Base-by-base conservation (phyloP, 225 moss, liverwort and hornwort species). In the Marchantia paleacea region DNA sequence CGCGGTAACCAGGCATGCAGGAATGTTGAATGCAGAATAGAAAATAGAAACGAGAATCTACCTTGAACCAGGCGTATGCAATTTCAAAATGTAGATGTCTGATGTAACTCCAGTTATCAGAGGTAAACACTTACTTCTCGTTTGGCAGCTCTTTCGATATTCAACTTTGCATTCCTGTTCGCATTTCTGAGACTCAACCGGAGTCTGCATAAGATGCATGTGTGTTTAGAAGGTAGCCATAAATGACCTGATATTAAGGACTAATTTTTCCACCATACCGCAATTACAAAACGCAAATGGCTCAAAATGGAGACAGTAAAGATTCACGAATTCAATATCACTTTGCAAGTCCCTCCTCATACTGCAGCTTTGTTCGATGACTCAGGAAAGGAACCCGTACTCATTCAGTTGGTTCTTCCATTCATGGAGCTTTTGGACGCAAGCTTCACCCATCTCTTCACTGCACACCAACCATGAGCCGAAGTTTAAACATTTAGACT, bases 321-420 rank as follows among this genome's bases (percentile, higher is more conserved):
- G 12, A 66, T 12, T 28, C 29, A 28, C 1, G 11, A 14, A 66
- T 3, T 12, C 0, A 66, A 25, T 29, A 1, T 26, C 3, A 12
- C 28, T 66, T 14, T 12, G 66, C 26, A 51, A 50, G 8, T 50
- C 50, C 14, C 15, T 24, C 14, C 15, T 24, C 47, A 50, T 24
- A 51, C n/a, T 58, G n/a, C 3, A 72, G 72, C 72, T 72, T n/a
- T 51, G 31, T 72, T 51, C 7, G 9, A 39, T 16, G 5, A 22
- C 7, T n/a, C 0, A 20, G n/a, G 9, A 22, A 10, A 12, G 10
- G 20, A 71, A 7, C 10, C 18, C 93, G 71, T 90, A 97, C 95
- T 92, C 92, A 83, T 92, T 91, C 79, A 90, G 66, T 88, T 99
- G 92, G 76, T 95, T 92, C 78, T 92, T 99, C 99, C 99, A 99